Evolutionary conservation across 257 asterid genomes (phyloP).

Genomic region (Linaria vulgaris): DNA sequence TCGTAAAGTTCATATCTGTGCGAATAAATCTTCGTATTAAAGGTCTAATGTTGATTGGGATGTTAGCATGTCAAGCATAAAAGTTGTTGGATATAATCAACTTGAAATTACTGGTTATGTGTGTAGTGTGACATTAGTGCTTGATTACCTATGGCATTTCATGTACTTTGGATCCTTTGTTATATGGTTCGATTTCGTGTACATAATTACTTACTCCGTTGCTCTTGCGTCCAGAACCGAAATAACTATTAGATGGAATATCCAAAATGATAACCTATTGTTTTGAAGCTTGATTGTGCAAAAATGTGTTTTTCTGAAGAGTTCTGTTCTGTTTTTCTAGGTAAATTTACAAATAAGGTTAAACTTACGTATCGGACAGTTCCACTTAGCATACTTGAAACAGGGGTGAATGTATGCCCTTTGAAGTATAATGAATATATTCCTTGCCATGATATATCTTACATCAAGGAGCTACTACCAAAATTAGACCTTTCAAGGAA

Average conservation of each 20-base stretch:
- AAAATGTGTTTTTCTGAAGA: conserved; percentile 15
- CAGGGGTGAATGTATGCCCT: conserved; percentile 80
- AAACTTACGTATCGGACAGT: conserved; percentile 52
- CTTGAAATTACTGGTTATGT: neutral
- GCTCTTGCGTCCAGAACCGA: neutral
- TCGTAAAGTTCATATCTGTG: too few species aligned
- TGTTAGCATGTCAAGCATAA: conserved; percentile 5
- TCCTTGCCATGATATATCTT: conserved; percentile 80
- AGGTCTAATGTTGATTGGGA: conserved; percentile 7
- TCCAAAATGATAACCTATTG: neutral
- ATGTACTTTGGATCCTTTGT: neutral
- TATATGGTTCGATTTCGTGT: neutral
- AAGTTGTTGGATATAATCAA: neutral
- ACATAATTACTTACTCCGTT: neutral
- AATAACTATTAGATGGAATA: neutral
- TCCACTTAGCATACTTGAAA: conserved; percentile 60
- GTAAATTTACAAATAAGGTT: conserved; percentile 59
- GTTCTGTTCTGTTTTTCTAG: conserved; percentile 36
- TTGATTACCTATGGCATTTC: neutral
- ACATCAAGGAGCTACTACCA: conserved; percentile 65
- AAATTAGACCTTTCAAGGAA: conserved; percentile 62
- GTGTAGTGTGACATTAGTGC: neutral
- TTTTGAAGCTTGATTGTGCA: neutral
- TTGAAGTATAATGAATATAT: conserved; percentile 69
- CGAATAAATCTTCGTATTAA: conserved; percentile 1